Base-by-base conservation (phyloP, 257 asterid species). In the Solanum sejunctum region DNA sequence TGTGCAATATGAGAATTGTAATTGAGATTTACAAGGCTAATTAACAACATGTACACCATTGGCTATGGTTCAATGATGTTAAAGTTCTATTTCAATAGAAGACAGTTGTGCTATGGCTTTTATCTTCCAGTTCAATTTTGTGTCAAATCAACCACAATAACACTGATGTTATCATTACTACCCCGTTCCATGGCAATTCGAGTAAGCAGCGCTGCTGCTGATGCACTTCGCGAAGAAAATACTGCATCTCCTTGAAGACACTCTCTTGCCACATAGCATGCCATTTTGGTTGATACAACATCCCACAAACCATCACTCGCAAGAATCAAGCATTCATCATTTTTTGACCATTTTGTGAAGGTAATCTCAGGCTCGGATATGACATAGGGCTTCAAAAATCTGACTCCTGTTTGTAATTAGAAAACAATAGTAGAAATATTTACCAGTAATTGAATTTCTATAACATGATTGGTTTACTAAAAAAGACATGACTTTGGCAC, bases 231-330 rank as follows among this genome's bases (percentile, higher is more conserved):
- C 26, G 26, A 26, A 26, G 26, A 26, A 26, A 26, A 26, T 26
- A 26, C 26, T 26, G 26, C 26, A 26, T 26, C 26, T 26, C 26
- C 26, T 26, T 26, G 26, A 26, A 26, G 26, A 26, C 26, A 26
- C 26, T 26, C 26, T 26, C 26, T 26, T 0, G 26, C 26, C 26
- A 26, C 26, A 26, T 26, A 26, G 26, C 26, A 26, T 26, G 26
- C 26, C 26, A 26, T 26, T 26, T 26, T 1, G 1, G 11, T 86
- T 12, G 86, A 20, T 60, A 86, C 26, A 5, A 86, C 86, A 52
- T 86, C 86, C 88, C 88, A 86, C 47, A 86, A 4, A 0, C 86
- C 88, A 60, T 86, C 86, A 3, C 88, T 86, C 1, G 84, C 86
- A n/a, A 86, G 80, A 72, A 86, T 83, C 23, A 83, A 55, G 11